Base-by-base conservation (phyloP, 768 basidiomycete species). In the Panellus pusillus region DNA sequence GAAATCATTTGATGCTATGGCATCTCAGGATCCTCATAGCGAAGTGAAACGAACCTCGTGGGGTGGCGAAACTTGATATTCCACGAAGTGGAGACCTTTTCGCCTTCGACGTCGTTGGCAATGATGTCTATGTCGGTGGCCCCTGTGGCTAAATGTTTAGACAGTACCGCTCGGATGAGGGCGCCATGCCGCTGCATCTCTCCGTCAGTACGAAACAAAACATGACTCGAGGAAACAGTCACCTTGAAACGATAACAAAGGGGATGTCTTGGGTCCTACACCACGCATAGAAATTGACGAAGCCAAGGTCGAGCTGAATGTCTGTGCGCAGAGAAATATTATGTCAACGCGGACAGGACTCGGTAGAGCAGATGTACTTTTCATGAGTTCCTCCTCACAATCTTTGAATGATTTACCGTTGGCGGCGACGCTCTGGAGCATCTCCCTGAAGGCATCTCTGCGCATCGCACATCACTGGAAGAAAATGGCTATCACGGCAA, bases 191-290 rank as follows among this genome's bases (percentile, higher is more conserved):
- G 60, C 91, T 93, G 65, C 17, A 38, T 24, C 24, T 24, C 32
- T 35, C 14, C 32, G 35, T 12, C 3, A 42, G 44, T 47, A 36
- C 40, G 24, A 20, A 18, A 19, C 14, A 24, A 19, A 35, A 12
- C n/a, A 31, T 43, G 45, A 35, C 20, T 45, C 14, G 37, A 27
- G n/a, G 35, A 20, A 50, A 52, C 54, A 19, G 58, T 1, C 35
- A 90, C 91, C 90, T 93, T 5, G 95, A 97, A 39, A 97, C 92
- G 66, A 98, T 91, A 56, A 96, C 87, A 57, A 97, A 79, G 12
- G 97, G 97, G 42, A 98, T 81, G 60, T 87, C 86, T 42, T 83
- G 76, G 2, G 70, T 71, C 64, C 89, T 88, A 72, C 92, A 95
- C 84, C 87, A 98, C 15, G 75, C 70, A 69, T 89, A 86, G 70